A percentile compares a stretch with the other conserved stretches of the same genome.
Evolutionary conservation across 306 rosid species (phyloP).

Genomic region (Carpinus viminea): DNA sequence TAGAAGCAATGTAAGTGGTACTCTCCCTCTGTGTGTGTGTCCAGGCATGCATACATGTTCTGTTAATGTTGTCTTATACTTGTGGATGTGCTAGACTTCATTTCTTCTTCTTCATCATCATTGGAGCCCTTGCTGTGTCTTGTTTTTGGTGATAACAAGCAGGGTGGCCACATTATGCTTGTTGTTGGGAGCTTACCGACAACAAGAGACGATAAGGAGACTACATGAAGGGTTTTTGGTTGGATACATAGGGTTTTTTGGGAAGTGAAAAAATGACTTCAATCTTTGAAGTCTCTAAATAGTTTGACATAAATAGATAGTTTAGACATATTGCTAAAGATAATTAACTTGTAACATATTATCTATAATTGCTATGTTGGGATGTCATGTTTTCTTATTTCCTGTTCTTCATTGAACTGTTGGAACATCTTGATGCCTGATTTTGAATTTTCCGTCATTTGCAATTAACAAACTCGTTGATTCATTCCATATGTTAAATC

Average conservation of each 20-base stretch:
- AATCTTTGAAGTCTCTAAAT: not conserved
- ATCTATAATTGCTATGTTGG: not conserved
- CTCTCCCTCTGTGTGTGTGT: slow-evolving; percentile 28
- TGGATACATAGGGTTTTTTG: not conserved
- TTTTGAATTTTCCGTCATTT: slow-evolving; percentile 1
- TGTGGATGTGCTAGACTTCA: not conserved
- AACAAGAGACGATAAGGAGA: not conserved
- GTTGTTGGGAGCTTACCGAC: not conserved
- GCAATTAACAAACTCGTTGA: not conserved
- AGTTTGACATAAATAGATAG: not conserved
- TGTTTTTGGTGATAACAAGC: not conserved
- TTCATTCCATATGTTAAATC: not conserved
- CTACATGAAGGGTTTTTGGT: not conserved
- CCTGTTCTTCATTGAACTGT: not conserved
- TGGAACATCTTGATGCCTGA: not conserved
- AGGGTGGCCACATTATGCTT: not conserved
- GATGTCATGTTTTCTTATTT: not conserved
- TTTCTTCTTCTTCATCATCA: not conserved
- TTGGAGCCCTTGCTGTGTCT: not conserved
- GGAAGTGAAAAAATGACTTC: not conserved
- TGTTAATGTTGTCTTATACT: not conserved
- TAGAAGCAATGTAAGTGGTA: slow-evolving; percentile 61
- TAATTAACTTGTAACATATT: not conserved
- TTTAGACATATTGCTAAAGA: not conserved
- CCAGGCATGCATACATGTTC: slow-evolving; percentile 2